These are phyloP conservation scores for Nicotiana obtusifolia DNA, from an alignment of 257 asterid genomes.

Conservation along the genomic window DNA sequence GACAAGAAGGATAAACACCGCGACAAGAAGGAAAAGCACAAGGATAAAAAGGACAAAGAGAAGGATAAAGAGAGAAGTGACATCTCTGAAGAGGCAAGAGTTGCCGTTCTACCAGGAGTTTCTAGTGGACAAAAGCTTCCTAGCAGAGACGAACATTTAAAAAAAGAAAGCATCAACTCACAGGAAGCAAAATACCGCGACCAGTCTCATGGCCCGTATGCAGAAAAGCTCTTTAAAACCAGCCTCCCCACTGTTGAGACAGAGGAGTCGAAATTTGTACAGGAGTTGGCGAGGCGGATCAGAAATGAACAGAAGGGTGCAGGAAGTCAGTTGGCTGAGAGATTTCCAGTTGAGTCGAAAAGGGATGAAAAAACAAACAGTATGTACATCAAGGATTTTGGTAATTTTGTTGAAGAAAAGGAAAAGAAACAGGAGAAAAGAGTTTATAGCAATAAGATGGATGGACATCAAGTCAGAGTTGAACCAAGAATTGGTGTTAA, in stretches of 20 bases:
- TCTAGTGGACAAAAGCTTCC: constrained; percentile 30
- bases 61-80: constrained; percentile 48
- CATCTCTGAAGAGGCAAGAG: constrained; percentile 49
- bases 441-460: constrained; percentile 33
- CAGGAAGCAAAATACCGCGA: constrained; percentile 29
- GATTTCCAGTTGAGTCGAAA: constrained; percentile 24
- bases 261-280: constrained; percentile 49
- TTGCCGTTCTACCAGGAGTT: constrained; percentile 34
- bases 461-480: constrained; percentile 22
- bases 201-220: constrained; percentile 40
- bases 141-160: constrained; percentile 6
- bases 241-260: constrained; percentile 20
- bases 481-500: constrained; percentile 26
- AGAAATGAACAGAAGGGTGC: constrained; percentile 33
- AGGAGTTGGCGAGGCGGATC: constrained; percentile 56
- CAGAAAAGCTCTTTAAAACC: constrained; percentile 29
- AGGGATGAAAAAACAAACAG: constrained; percentile 25
- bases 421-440: constrained; percentile 28
- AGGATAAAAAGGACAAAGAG: constrained; percentile 28
- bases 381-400: constrained; percentile 23
- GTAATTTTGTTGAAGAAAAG: constrained; percentile 34
- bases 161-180: constrained; percentile 14
- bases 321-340: constrained; percentile 31
- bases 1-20: constrained; percentile 56
- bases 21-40: constrained; percentile 51